Evolutionary conservation across 331 rosid genomes (phyloP), one percentile per base, ranked within the genome.

Genomic region (Stylosanthes scabra): DNA sequence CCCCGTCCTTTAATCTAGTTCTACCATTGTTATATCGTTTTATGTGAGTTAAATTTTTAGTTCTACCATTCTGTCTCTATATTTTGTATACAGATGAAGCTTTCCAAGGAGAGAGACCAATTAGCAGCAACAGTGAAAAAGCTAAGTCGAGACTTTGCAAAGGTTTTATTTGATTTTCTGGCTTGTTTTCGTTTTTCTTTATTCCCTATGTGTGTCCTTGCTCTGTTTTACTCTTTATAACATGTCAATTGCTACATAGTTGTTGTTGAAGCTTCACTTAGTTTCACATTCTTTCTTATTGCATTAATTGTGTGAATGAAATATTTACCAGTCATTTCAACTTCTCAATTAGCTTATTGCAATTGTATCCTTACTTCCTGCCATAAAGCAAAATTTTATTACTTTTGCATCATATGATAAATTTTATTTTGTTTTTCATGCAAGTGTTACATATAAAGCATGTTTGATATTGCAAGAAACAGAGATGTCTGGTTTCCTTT

Each of bases 101-200:
- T 95, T 59, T 73, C 91, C 1, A 87, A 82, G 78, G 99, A 95
- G 73, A 83, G 97, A 57, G 99, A 92, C 86, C 86, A 93, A 31
- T 72, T 88, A 75, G 87, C 90, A 50, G 80, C 86, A 81, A 86
- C 93, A 3, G 78, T 88, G 1, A 95, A 90, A 76, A 95, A 87
- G 81, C 85, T 95, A 16, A 83, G 91, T 71, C 92, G 96, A 58
- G 99, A 95, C 74, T 86, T 90, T 79, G 87, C 97, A 15, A 95
- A 92, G 96, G 99, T 95, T 63, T 70, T 42, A 56, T 59, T 46
- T 55, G 12, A 28, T 69, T 57, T 61, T 41, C 15, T 57, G 14
- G 58, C 42, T 9, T 12, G 54, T 7, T 39, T 50, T 61, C 51
- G 51, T 37, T 41, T 69, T 51, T 59, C n/a, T 16, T 63, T 42